Conservation (phyloP, 2,329 filamentous ascomycete genomes). For the Aspergillus terreus region DNA sequence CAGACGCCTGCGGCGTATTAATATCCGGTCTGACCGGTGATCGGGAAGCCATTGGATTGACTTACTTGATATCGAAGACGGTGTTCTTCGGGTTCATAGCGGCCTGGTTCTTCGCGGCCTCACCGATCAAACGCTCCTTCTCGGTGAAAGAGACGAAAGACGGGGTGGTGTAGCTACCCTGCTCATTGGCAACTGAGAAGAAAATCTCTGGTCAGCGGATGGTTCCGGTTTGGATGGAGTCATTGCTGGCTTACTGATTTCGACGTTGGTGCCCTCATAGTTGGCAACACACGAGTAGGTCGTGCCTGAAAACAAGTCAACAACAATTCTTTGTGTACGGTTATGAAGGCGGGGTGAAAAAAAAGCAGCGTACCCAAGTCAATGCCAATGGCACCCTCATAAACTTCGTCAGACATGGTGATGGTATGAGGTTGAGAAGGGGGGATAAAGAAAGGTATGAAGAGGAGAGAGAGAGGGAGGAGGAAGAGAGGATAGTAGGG, state of each 20-base stretch:
- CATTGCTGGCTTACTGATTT: conserved; percentile 71
- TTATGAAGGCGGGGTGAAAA: conserved; percentile 1
- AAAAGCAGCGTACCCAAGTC: conserved; percentile 75
- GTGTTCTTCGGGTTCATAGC: conserved; percentile 99
- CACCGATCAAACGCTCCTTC: conserved; percentile 98
- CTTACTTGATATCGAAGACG: conserved; percentile 98
- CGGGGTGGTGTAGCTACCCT: conserved; percentile 97
- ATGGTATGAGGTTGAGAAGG: conserved; percentile 37
- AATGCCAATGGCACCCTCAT: conserved; percentile 99
- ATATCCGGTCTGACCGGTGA: conserved; percentile 6
- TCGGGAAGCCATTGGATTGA: not conserved
- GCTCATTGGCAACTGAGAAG: conserved; percentile 83
- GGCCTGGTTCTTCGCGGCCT: conserved; percentile 99
- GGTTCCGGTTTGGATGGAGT: conserved; percentile 1
- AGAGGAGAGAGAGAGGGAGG: conserved; percentile 7
- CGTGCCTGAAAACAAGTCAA: conserved; percentile 63
- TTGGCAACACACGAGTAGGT: conserved; percentile 99
- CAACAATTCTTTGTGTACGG: conserved; percentile 3
- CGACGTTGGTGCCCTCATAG: conserved; percentile 99
- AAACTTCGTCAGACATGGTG: conserved; percentile 91
- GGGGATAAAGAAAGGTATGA: conserved; percentile 20
- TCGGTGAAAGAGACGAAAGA: conserved; percentile 99
- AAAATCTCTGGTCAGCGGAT: not conserved
- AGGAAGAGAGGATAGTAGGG: conserved; percentile 12
- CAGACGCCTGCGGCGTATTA: conserved; percentile 65